phyloP scores from a whole-genome alignment of 1,284 basidiomycete species.

The Moniliella sp. region DNA sequence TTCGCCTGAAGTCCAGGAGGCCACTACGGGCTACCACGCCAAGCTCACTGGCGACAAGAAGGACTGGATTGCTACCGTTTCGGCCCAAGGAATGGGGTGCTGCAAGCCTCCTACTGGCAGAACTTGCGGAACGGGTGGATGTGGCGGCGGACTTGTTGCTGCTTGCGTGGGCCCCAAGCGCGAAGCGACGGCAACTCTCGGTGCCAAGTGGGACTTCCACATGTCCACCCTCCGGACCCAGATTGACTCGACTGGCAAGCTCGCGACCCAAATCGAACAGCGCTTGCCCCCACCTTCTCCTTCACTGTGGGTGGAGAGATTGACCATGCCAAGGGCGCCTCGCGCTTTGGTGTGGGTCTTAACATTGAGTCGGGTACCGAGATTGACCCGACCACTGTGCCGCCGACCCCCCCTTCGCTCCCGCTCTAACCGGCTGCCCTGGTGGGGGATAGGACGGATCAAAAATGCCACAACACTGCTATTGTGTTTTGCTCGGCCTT shows the following conservation, averaged over 20 bases:
- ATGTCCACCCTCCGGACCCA: slow-evolving; percentile 44
- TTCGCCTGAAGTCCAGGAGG: slow-evolving; percentile 41
- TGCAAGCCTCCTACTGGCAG: slow-evolving; percentile 90
- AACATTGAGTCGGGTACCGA: slow-evolving; percentile 52
- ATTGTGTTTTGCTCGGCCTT: no score
- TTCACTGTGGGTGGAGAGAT: slow-evolving; percentile 45
- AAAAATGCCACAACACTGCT: no score
- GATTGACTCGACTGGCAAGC: slow-evolving; percentile 42
- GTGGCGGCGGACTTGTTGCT: slow-evolving; percentile 84
- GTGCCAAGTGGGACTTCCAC: slow-evolving; percentile 86
- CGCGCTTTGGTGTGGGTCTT: slow-evolving; percentile 82
- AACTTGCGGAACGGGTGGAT: slow-evolving; percentile 87
- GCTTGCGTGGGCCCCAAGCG: slow-evolving; percentile 45
- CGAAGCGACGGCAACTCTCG: slow-evolving; percentile 73
- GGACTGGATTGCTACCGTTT: slow-evolving; percentile 63
- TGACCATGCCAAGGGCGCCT: slow-evolving; percentile 47
- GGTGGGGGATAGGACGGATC: no score
- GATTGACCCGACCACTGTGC: slow-evolving; percentile 24
- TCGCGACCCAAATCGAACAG: slow-evolving; percentile 81
- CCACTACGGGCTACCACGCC: slow-evolving; percentile 62
- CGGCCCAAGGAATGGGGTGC: slow-evolving; percentile 57
- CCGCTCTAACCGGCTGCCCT: no score
- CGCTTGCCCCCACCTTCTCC: slow-evolving; percentile 82
- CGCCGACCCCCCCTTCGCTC: slow-evolving; percentile 20
- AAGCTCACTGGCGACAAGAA: slow-evolving; percentile 39